Conservation (phyloP, 805 yeast genomes). For the Sugiyamaella chiloensis region DNA sequence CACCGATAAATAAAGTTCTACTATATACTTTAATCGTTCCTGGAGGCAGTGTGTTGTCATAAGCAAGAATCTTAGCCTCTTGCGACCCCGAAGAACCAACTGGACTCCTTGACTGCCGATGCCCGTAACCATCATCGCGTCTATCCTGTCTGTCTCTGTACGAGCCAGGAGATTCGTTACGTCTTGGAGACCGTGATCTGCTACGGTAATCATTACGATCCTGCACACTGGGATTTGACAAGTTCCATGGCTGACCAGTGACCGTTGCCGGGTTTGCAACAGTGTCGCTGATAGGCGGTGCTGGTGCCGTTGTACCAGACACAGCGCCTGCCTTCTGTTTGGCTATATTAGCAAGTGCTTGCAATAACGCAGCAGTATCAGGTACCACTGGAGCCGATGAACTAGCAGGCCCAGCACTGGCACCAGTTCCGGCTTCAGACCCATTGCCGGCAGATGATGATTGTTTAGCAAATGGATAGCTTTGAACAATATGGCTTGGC, state of each 20-base stretch:
- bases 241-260: conserved; percentile 20
- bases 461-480: conserved; percentile 11
- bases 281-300: background rate
- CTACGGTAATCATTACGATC: conserved; percentile 10
- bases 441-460: background rate
- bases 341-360: conserved; percentile 66
- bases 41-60: conserved; percentile 68
- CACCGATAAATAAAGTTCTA: conserved; percentile 91
- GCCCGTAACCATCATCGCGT: conserved; percentile 3
- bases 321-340: conserved; percentile 39
- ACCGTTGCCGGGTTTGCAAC: conserved; percentile 17
- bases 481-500: conserved; percentile 37
- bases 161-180: conserved; percentile 4
- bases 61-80: conserved; percentile 46
- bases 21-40: conserved; percentile 80
- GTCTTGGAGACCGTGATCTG: conserved; percentile 19
- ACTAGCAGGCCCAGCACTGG: conserved; percentile 19
- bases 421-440: conserved; percentile 9
- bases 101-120: conserved; percentile 13
- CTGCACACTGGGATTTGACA: conserved; percentile 3
- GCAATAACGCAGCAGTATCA: conserved; percentile 62
- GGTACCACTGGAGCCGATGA: conserved; percentile 29
- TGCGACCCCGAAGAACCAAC: background rate
- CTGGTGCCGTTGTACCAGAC: conserved; percentile 3
- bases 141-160: background rate